phyloP scores from a whole-genome alignment of 2,329 filamentous ascomycete species.

The Ophiostoma novo-ulmi region DNA sequence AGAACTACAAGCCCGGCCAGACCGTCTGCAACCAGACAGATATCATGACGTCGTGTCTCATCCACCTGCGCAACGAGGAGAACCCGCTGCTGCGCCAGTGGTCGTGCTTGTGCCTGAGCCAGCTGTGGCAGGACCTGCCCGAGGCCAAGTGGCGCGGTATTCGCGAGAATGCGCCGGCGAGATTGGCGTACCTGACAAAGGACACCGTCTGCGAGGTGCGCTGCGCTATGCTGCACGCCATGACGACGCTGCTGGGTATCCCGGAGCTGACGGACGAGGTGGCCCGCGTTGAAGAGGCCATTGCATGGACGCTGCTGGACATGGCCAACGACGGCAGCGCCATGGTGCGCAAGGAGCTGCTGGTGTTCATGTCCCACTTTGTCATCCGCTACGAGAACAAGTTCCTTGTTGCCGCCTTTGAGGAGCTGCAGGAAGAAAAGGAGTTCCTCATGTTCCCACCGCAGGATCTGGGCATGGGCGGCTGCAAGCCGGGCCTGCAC shows the following conservation, averaged over 20 bases:
- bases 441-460: constrained; percentile 58
- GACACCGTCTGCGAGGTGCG: constrained; percentile 90
- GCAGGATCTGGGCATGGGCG: constrained; percentile 36
- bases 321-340: constrained; percentile 93
- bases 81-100: constrained; percentile 89
- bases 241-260: constrained; percentile 91
- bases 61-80: constrained; percentile 76
- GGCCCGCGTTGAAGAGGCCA: constrained; percentile 80
- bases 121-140: constrained; percentile 84
- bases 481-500: constrained; percentile 59
- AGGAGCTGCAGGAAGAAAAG: constrained; percentile 81
- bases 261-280: constrained; percentile 88
- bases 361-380: constrained; percentile 91
- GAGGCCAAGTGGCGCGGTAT: constrained; percentile 98
- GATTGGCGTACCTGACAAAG: constrained; percentile 72
- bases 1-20: constrained; percentile 86
- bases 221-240: constrained; percentile 85
- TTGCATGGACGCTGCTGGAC: constrained; percentile 81
- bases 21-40: constrained; percentile 86
- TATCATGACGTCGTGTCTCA: constrained; percentile 80
- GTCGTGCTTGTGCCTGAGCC: constrained; percentile 91
- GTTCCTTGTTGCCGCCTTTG: constrained; percentile 85
- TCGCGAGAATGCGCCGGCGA: constrained; percentile 73
- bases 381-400: constrained; percentile 86
- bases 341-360: constrained; percentile 85